phyloP scores from a whole-genome alignment of 495 filamentous ascomycete species.

The Cairneyella variabilis region DNA sequence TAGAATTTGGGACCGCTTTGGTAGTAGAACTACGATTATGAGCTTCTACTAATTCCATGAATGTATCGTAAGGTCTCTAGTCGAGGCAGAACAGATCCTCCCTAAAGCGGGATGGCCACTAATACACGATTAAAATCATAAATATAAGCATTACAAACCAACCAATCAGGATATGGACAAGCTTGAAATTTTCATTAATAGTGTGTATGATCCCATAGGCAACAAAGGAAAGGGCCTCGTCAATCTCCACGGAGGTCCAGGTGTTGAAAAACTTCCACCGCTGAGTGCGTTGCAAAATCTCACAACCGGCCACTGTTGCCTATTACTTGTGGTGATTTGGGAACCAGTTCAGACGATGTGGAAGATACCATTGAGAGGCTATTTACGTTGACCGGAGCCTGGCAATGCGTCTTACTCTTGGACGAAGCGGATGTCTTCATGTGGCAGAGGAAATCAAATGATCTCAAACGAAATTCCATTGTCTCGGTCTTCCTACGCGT shows the following conservation, averaged over 20 bases:
- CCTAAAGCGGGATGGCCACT: too few relatives aligned
- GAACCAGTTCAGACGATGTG: not conserved
- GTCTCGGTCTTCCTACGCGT: conserved; percentile 46
- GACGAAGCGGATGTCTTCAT: conserved; percentile 74
- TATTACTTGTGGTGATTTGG: not conserved
- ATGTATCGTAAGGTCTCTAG: too few relatives aligned
- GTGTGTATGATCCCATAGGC: too few relatives aligned
- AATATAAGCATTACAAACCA: too few relatives aligned
- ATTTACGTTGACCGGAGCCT: not conserved
- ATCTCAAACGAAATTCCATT: conserved; percentile 68
- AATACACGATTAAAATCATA: too few relatives aligned
- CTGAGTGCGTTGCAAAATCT: not conserved
- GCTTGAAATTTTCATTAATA: too few relatives aligned
- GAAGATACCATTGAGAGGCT: not conserved
- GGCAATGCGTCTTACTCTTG: not conserved
- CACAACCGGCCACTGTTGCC: not conserved
- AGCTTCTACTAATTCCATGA: too few relatives aligned
- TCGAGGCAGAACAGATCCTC: too few relatives aligned
- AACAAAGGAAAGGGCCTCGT: too few relatives aligned
- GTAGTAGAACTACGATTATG: too few relatives aligned
- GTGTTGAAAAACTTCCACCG: not conserved
- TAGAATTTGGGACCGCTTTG: too few relatives aligned
- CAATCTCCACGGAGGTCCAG: not conserved
- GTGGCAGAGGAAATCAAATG: conserved; percentile 58
- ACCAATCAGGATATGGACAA: too few relatives aligned